Conservation (phyloP, 257 asterid species). For the Euphrasia confusa region DNA sequence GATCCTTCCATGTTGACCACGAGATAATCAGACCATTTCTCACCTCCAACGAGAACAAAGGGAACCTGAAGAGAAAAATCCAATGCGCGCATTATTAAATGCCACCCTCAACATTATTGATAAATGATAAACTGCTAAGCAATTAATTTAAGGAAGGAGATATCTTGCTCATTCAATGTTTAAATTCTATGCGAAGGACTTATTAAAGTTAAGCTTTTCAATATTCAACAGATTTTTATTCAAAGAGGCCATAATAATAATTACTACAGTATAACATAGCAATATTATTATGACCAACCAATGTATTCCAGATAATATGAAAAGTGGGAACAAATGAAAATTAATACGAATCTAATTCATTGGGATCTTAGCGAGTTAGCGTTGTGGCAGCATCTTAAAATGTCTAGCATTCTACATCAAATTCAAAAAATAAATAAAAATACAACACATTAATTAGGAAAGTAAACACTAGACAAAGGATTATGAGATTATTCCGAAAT, state of each 20-base stretch:
- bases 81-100: slow-evolving; percentile 19
- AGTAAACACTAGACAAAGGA: not conserved
- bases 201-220: not conserved
- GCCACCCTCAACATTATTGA: slow-evolving; percentile 19
- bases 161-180: not conserved
- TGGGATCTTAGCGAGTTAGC: not conserved
- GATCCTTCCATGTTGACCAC: slow-evolving; percentile 86
- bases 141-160: slow-evolving; percentile 1
- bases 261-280: slow-evolving; percentile 1
- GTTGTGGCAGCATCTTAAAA: not conserved
- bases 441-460: not conserved
- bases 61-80: slow-evolving; percentile 59
- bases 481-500: not conserved
- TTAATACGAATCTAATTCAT: not conserved
- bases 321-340: slow-evolving; percentile 1
- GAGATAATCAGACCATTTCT: slow-evolving; percentile 55
- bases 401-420: slow-evolving; percentile 2
- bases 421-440: not conserved
- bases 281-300: slow-evolving; percentile 4
- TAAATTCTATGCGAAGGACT: not conserved
- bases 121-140: not conserved
- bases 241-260: slow-evolving; percentile 5
- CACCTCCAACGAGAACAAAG: slow-evolving; percentile 63
- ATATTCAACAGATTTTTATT: not conserved
- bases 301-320: not conserved